Evolutionary conservation across 164 flowering plant genomes (phyloP).

Genomic region (Umbellularia californica): DNA sequence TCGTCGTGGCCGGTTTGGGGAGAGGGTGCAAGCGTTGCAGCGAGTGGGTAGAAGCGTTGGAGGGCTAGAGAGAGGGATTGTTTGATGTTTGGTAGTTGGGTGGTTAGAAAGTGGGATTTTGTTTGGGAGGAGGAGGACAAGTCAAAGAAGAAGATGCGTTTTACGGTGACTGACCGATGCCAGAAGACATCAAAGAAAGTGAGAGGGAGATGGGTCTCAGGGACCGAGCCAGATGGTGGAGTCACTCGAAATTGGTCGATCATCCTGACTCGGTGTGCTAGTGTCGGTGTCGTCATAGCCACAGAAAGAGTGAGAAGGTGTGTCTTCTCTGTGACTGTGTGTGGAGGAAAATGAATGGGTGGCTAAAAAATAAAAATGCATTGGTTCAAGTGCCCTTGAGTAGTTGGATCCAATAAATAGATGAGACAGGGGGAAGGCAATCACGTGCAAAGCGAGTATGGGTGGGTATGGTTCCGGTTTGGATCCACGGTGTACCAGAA

Average conservation of each 20-base stretch:
- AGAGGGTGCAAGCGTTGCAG: conserved; percentile 24
- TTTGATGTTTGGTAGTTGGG: conserved; percentile 24
- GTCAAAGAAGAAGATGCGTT: conserved; percentile 14
- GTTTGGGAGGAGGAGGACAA: not conserved
- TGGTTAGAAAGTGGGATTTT: not conserved
- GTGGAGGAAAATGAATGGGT: too few relatives aligned
- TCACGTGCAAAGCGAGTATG: too few relatives aligned
- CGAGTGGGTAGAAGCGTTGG: conserved; percentile 32
- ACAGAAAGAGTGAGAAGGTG: too few relatives aligned
- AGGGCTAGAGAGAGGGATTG: conserved; percentile 39
- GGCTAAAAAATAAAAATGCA: too few relatives aligned
- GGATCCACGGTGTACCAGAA: too few relatives aligned
- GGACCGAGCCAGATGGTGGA: conserved; percentile 10
- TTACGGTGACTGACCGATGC: not conserved
- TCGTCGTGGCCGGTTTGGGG: conserved; percentile 16
- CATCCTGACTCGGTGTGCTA: not conserved
- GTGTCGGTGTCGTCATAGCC: too few relatives aligned
- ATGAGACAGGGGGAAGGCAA: too few relatives aligned
- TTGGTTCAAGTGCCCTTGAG: too few relatives aligned
- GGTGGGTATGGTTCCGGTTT: too few relatives aligned
- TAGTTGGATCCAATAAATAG: too few relatives aligned
- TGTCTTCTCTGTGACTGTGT: too few relatives aligned
- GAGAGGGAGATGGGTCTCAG: conserved; percentile 8
- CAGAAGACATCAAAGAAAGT: conserved; percentile 13
- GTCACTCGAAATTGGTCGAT: not conserved